Evolutionary conservation across 1,284 basidiomycete species (phyloP).

Genomic region (Marasmius tenuissimus): DNA sequence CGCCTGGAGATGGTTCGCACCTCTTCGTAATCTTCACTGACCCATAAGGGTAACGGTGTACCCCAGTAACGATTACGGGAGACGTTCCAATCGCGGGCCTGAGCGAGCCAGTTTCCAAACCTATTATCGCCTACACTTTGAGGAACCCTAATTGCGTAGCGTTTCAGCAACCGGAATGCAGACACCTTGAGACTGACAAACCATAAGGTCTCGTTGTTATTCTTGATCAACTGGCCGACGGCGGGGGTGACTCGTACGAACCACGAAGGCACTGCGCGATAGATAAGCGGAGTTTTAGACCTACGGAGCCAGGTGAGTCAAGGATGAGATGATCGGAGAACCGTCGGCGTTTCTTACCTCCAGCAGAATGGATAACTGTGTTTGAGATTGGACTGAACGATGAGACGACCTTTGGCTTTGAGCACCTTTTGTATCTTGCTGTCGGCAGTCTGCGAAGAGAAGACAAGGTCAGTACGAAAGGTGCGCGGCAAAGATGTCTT

Average conservation of each 20-base stretch:
- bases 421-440: conserved; percentile 92
- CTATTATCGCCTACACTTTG: conserved; percentile 87
- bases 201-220: conserved; percentile 94
- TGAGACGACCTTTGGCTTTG: conserved; percentile 85
- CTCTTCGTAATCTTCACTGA: conserved; percentile 91
- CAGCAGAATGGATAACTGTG: conserved; percentile 99
- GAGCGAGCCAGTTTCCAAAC: conserved; percentile 97
- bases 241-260: conserved; percentile 90
- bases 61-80: conserved; percentile 99
- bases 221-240: conserved; percentile 84
- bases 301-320: conserved; percentile 36
- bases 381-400: conserved; percentile 84
- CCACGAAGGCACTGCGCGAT: conserved; percentile 96
- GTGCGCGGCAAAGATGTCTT: background rate
- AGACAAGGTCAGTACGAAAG: background rate
- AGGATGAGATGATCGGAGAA: background rate
- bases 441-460: conserved; percentile 73
- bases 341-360: conserved; percentile 58
- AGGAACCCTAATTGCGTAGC: conserved; percentile 69
- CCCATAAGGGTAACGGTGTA: conserved; percentile 97
- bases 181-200: conserved; percentile 29
- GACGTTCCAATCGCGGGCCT: conserved; percentile 98
- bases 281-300: conserved; percentile 94
- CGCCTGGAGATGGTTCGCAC: conserved; percentile 34
- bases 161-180: background rate